Base-by-base conservation (phyloP, 2,329 filamentous ascomycete genomes). In the Stagonosporopsis chrysanthemi region DNA sequence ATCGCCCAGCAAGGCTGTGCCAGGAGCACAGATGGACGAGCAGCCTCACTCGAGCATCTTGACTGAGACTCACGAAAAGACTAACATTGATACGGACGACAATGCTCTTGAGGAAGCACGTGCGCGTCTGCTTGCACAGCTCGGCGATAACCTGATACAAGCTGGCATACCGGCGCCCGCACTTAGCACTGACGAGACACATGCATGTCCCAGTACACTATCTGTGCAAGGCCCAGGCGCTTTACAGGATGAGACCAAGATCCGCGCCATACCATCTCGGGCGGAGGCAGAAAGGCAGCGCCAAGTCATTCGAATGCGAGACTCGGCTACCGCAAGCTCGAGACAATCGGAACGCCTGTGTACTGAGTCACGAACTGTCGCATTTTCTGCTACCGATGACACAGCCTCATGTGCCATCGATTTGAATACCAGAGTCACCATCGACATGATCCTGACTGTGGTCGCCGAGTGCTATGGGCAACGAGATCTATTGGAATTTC, bases 391-490 rank as follows among this genome's bases (percentile, higher is more conserved):
- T 11, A 14, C 19, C n/a, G 49, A 41, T 15, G 50, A 39, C 14
- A 17, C 35, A 26, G 52, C 23, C 28, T 36, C 56, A 38, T 51
- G 47, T 29, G 67, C 86, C 83, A 72, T 82, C 82, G 79, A 70
- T 22, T 60, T 66, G 29, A 77, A 78, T 50, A 78, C 74, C 1
- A 82, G 85, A 26, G 89, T 87, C n/a, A 92, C 92, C 38, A 81
- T 97, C 31, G 93, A 96, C 77, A 96, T 96, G 91, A 91, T 97
- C 50, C 81, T 97, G 65, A 95, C 91, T 0, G 84, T 97, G 33
- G 88, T 90, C 44, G 93, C 92, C 67, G 92, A 97, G 77, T 87
- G 90, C 64, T 98, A 93, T 77, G 92, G 94, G 1, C 94, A 98
- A 77, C 84, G 89, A 63, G 94, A 98, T 75, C 77, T 97, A 61